A percentile compares a stretch with the other conserved stretches of the same genome.
Conservation (phyloP, 768 basidiomycete genomes). For the Calocybe indica region DNA sequence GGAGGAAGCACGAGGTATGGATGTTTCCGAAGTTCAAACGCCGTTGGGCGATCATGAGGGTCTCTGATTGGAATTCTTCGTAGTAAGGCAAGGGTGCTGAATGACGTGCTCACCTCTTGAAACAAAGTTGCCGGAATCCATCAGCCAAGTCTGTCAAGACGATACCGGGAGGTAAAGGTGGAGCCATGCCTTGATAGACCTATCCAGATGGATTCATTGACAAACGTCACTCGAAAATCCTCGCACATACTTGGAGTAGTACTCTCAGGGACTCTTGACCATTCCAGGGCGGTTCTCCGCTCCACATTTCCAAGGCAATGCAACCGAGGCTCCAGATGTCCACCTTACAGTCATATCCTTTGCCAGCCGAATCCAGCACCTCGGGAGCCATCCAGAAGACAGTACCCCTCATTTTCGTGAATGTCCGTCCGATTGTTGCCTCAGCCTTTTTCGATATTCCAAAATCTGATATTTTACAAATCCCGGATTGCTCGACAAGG, state of each 20-base stretch:
- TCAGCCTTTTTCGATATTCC: slow-evolving; percentile 92
- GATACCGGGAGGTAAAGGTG: slow-evolving; percentile 72
- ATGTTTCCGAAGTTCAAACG: slow-evolving; percentile 3
- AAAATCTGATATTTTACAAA: slow-evolving; percentile 95
- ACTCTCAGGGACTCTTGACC: slow-evolving; percentile 70
- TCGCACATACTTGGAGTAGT: slow-evolving; percentile 63
- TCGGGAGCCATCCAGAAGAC: slow-evolving; percentile 98
- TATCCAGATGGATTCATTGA: slow-evolving; percentile 35
- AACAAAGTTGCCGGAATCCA: slow-evolving; percentile 74
- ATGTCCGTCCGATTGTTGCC: slow-evolving; percentile 56
- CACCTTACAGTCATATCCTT: slow-evolving; percentile 88
- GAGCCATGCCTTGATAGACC: slow-evolving; percentile 56
- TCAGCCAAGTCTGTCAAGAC: slow-evolving; percentile 53
- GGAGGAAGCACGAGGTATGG: slow-evolving; percentile 10
- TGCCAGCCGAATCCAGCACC: slow-evolving; percentile 53
- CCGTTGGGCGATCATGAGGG: slow-evolving; percentile 57
- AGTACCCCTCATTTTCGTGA: slow-evolving; percentile 83
- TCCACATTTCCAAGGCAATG: slow-evolving; percentile 94
- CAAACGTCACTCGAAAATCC: background rate
- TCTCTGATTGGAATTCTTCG: slow-evolving; percentile 34
- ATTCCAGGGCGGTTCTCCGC: slow-evolving; percentile 84
- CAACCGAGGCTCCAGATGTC: slow-evolving; percentile 97
- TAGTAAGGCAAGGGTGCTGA: background rate
- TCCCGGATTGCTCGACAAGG: slow-evolving; percentile 75
- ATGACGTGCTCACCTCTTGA: slow-evolving; percentile 50